Percentiles rank a stretch among this genome's conserved stretches.
Evolutionary conservation across 768 basidiomycete genomes (phyloP).

Genomic region (Xanthoconium stramineum): DNA sequence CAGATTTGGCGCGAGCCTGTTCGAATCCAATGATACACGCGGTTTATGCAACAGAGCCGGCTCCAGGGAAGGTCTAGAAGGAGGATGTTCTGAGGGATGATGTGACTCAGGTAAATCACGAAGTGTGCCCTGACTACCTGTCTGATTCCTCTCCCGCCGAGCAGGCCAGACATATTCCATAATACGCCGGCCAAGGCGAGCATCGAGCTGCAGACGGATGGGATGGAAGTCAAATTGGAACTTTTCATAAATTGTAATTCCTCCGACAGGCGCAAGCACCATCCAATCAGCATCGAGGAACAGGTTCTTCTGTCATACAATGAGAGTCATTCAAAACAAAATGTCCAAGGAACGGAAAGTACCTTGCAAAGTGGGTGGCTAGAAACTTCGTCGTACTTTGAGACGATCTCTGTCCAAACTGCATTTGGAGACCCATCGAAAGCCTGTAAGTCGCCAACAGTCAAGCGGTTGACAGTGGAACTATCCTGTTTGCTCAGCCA

Average conservation of each 20-base stretch:
- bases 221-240: slow-evolving; percentile 85
- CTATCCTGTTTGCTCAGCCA: slow-evolving; percentile 88
- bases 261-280: slow-evolving; percentile 86
- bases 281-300: slow-evolving; percentile 81
- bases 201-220: slow-evolving; percentile 82
- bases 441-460: slow-evolving; percentile 74
- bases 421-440: slow-evolving; percentile 84
- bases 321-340: slow-evolving; percentile 8
- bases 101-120: slow-evolving; percentile 16
- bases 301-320: slow-evolving; percentile 50
- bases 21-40: slow-evolving; percentile 34
- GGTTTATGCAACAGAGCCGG: slow-evolving; percentile 38
- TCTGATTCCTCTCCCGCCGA: slow-evolving; percentile 37
- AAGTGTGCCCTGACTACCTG: not conserved
- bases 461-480: slow-evolving; percentile 74
- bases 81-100: slow-evolving; percentile 16
- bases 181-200: slow-evolving; percentile 72
- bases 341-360: not conserved
- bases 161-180: slow-evolving; percentile 88
- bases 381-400: slow-evolving; percentile 68
- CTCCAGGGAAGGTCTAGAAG: slow-evolving; percentile 48
- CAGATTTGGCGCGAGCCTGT: slow-evolving; percentile 38
- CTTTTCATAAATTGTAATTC: slow-evolving; percentile 83
- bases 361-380: slow-evolving; percentile 75
- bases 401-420: slow-evolving; percentile 83